Percentiles rank a stretch among this genome's conserved stretches.
phyloP scores from a whole-genome alignment of 495 filamentous ascomycete species.

The Xeromyces bisporus region DNA sequence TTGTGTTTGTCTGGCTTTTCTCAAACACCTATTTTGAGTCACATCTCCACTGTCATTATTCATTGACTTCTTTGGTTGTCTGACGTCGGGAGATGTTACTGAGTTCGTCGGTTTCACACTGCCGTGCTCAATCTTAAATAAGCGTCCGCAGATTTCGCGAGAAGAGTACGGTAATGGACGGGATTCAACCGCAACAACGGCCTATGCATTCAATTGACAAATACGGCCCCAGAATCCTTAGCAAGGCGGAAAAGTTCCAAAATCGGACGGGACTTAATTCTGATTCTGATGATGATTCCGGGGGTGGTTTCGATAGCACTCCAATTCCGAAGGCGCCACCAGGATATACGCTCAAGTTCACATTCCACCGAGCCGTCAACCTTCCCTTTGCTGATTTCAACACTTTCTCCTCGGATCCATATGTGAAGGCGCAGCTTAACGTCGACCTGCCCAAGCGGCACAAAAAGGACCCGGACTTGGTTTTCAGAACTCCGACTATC shows the following conservation, averaged over 20 bases:
- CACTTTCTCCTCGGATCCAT: constrained; percentile 70
- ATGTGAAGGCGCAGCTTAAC: constrained; percentile 49
- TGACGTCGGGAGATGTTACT: too few relatives aligned
- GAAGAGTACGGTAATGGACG: too few relatives aligned
- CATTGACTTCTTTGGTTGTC: too few relatives aligned
- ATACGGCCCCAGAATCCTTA: constrained; percentile 32
- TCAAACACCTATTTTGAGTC: too few relatives aligned
- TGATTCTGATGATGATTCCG: constrained; percentile 31
- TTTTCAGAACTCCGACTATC: constrained; percentile 61
- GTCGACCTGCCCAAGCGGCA: constrained; percentile 50
- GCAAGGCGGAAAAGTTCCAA: constrained; percentile 42
- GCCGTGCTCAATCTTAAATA: too few relatives aligned
- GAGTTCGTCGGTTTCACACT: too few relatives aligned
- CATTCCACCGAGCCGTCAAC: constrained; percentile 62
- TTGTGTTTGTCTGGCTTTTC: too few relatives aligned
- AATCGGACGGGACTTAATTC: constrained; percentile 19
- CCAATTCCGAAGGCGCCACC: constrained; percentile 53
- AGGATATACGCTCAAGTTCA: constrained; percentile 73
- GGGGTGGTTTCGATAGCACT: constrained; percentile 68
- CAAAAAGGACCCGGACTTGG: constrained; percentile 57
- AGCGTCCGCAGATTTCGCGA: too few relatives aligned
- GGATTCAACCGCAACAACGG: constrained; percentile 8
- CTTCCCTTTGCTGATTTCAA: constrained; percentile 69
- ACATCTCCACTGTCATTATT: too few relatives aligned
- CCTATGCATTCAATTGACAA: constrained; percentile 15